Base-by-base conservation (phyloP, 2,329 filamentous ascomycete species). In the Trichoderma semiorbis region DNA sequence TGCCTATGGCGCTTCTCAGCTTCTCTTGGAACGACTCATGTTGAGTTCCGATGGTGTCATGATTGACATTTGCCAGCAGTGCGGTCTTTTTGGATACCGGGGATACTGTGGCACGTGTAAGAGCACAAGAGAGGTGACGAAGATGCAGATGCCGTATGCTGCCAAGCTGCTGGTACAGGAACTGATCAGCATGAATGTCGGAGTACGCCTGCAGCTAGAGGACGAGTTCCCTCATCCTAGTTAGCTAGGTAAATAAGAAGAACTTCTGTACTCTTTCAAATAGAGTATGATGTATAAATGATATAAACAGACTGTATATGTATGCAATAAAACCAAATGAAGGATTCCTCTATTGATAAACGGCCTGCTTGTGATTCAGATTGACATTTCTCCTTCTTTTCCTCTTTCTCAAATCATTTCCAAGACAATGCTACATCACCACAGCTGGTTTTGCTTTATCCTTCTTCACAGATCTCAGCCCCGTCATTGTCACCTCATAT, bases 171-270 rank as follows among this genome's bases (percentile, higher is more conserved):
- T 99, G 70, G 93, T 98, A 63, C 96, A 99, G 84, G 96, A 99
- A 84, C 83, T 99, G 78, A 91, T 97, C 79, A 97, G 94, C 81
- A 99, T 99, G 96, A 99, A 99, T 81, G 94, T 99, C n/a, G 93
- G 95, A 74, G 95, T 97, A 72, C 88, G 93, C 72, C 85, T 99
- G 83, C 93, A 95, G 84, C 83, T 99, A 75, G 94, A 94, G 78
- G 96, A 99, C 79, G 94, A 98, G 83, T 99, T 99, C 81, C 94
- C 94, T 18, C 88, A 90, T 76, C 88, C 88, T 28, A 81, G 80
- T 72, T 83, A 77, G 11, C 6, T 7, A 14, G 11, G 21, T 8
- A 39, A n/a, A 1, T 39, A 34, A 21, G 21, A 30, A 18, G 6
- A 36, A 16, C 28, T 34, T 11, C 1, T 7, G 18, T n/a, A 14